A percentile compares a stretch with the other conserved stretches of the same genome.
Evolutionary conservation across 306 rosid species (phyloP).

Genomic region (Acacia confusa): DNA sequence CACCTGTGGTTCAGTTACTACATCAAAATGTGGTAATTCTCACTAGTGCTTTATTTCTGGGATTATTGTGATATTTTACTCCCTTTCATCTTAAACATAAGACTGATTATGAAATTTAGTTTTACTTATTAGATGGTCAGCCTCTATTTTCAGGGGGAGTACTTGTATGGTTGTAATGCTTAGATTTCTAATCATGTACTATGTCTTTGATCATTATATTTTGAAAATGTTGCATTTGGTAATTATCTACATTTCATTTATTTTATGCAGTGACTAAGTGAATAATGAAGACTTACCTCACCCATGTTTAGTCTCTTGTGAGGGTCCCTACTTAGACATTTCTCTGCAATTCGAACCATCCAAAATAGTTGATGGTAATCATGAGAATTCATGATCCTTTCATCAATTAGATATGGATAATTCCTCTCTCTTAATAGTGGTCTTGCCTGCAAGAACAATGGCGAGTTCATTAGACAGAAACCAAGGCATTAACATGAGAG

Average conservation of each 20-base stretch:
- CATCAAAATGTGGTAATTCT: not conserved
- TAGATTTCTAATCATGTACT: too few species aligned
- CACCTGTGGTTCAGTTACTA: slow-evolving; percentile 44
- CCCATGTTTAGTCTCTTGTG: slow-evolving; percentile 60
- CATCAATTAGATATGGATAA: slow-evolving; percentile 78
- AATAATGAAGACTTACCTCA: slow-evolving; percentile 38
- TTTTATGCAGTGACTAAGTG: not conserved
- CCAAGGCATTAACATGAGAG: not conserved
- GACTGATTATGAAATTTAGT: too few species aligned
- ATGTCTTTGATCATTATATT: too few species aligned
- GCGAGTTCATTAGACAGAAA: not conserved
- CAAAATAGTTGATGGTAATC: slow-evolving; percentile 77
- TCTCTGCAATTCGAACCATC: slow-evolving; percentile 80
- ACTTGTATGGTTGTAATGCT: too few species aligned
- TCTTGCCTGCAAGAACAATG: slow-evolving; percentile 61
- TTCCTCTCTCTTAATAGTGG: slow-evolving; percentile 81
- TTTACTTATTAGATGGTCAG: too few species aligned
- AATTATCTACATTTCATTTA: too few species aligned
- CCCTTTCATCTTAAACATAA: too few species aligned
- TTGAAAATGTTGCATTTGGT: not conserved
- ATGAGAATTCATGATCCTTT: slow-evolving; percentile 48
- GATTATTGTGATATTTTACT: not conserved
- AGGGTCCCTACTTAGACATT: slow-evolving; percentile 77
- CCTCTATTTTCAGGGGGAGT: too few species aligned
- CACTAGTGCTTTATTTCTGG: not conserved